Percentiles rank a stretch among this genome's conserved stretches.
Conservation (phyloP, 306 rosid genomes). For the Malus orientalis region DNA sequence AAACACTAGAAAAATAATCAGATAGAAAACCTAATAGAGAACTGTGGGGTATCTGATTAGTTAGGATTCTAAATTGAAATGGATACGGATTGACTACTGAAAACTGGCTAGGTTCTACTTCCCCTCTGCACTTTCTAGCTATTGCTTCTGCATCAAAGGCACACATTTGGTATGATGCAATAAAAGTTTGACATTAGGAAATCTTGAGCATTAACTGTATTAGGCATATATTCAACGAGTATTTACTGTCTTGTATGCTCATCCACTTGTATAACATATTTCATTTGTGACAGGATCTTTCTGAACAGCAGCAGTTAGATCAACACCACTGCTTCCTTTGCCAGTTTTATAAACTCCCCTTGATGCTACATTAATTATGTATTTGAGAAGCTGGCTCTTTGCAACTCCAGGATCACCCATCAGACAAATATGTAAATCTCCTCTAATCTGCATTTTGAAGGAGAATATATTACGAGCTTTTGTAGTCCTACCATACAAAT, state of each 20-base stretch:
- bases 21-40: not conserved
- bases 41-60: not conserved
- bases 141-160: not conserved
- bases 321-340: constrained; percentile 85
- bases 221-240: not conserved
- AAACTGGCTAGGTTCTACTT: not conserved
- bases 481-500: too few species aligned
- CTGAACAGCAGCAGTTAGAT: constrained; percentile 85
- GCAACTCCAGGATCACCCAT: too few species aligned
- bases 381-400: constrained; percentile 91
- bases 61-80: not conserved
- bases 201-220: not conserved
- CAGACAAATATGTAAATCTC: too few species aligned
- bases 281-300: constrained; percentile 96
- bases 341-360: constrained; percentile 96
- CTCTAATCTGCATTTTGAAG: too few species aligned
- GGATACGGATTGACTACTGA: not conserved
- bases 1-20: constrained; percentile 11
- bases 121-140: not conserved
- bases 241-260: constrained; percentile 36
- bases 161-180: not conserved
- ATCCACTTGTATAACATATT: constrained; percentile 58
- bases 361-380: constrained; percentile 88
- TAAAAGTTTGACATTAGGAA: not conserved
- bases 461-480: too few species aligned